phyloP scores from a whole-genome alignment of 1,284 basidiomycete genomes.

The Cutaneotrichosporon sp. region DNA sequence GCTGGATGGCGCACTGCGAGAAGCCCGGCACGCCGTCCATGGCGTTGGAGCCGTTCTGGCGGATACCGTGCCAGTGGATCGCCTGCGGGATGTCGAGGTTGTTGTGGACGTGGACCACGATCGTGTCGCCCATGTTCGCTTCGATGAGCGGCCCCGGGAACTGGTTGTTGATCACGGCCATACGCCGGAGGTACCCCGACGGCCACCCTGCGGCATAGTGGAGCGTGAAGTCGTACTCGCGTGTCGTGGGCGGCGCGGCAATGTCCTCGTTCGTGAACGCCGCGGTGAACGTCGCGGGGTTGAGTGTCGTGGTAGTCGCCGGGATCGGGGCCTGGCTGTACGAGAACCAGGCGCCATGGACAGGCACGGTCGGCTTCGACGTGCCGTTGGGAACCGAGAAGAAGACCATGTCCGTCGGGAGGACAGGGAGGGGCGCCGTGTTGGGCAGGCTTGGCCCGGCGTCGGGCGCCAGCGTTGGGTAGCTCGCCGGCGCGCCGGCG shows the following conservation, averaged over 20 bases:
- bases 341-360: slow-evolving; percentile 6
- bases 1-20: slow-evolving; percentile 59
- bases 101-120: slow-evolving; percentile 36
- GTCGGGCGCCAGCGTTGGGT: slow-evolving; percentile 6
- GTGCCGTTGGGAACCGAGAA: slow-evolving; percentile 2
- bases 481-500: not conserved
- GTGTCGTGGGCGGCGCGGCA: not conserved
- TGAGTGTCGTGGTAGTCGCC: not conserved
- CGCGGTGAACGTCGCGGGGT: not conserved
- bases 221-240: not conserved
- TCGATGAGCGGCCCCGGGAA: slow-evolving; percentile 37
- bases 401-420: not conserved
- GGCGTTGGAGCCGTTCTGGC: slow-evolving; percentile 30
- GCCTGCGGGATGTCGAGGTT: slow-evolving; percentile 26
- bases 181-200: slow-evolving; percentile 18
- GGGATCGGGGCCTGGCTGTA: slow-evolving; percentile 9
- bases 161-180: slow-evolving; percentile 19
- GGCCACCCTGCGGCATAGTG: slow-evolving; percentile 8
- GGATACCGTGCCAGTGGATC: slow-evolving; percentile 44
- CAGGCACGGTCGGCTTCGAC: not conserved
- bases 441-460: slow-evolving; percentile 4
- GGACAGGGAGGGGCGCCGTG: not conserved
- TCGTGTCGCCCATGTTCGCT: slow-evolving; percentile 35
- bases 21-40: slow-evolving; percentile 45
- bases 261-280: not conserved